Conservation (phyloP, 768 basidiomycete species). For the Suillus decipiens region DNA sequence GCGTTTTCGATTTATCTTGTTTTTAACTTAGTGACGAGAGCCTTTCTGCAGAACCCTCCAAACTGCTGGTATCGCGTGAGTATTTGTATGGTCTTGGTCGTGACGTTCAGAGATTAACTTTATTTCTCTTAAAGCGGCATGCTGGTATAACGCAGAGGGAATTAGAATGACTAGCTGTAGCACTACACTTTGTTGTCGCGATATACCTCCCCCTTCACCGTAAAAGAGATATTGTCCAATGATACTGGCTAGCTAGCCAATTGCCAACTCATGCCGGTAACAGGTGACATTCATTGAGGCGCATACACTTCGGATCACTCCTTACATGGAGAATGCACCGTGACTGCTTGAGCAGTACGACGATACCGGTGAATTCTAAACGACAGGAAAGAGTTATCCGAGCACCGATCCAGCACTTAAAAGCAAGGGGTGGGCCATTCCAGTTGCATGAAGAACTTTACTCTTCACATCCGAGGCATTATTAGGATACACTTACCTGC, state of each 20-base stretch:
- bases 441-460: too few relatives aligned
- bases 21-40: background rate
- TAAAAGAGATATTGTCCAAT: background rate
- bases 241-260: background rate
- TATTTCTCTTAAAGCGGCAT: constrained; percentile 43
- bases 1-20: constrained; percentile 10
- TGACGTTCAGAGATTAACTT: constrained; percentile 11
- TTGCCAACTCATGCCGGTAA: background rate
- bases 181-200: background rate
- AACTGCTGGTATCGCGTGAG: constrained; percentile 59
- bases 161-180: background rate
- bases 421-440: too few relatives aligned
- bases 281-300: background rate
- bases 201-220: background rate
- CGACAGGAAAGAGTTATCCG: background rate
- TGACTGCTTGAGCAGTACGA: background rate
- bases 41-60: constrained; percentile 44
- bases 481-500: too few relatives aligned
- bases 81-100: constrained; percentile 16
- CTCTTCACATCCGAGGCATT: too few relatives aligned
- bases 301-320: background rate
- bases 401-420: too few relatives aligned
- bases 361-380: background rate
- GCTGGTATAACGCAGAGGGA: constrained; percentile 39
- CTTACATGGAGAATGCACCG: background rate